phyloP scores from a whole-genome alignment of 2,329 filamentous ascomycete species.

The Pseudogymnoascus sp. region DNA sequence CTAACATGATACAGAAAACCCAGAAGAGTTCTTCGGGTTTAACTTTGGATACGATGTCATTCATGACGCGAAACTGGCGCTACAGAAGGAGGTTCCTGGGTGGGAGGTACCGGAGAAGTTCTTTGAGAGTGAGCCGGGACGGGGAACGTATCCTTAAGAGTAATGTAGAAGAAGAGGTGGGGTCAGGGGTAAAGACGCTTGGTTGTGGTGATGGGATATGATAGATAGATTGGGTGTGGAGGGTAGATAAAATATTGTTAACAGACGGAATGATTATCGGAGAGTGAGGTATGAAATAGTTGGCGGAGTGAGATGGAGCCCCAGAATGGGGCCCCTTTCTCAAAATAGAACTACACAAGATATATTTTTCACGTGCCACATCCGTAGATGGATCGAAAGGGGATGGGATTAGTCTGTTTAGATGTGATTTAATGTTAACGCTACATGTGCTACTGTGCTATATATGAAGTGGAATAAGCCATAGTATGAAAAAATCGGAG shows the following conservation, averaged over 20 bases:
- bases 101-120: constrained; percentile 17
- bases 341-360: not conserved
- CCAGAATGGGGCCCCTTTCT: not conserved
- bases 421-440: too few species aligned
- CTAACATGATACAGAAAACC: constrained; percentile 18
- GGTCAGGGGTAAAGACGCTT: not conserved
- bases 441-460: too few species aligned
- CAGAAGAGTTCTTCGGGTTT: constrained; percentile 21
- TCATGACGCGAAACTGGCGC: constrained; percentile 7
- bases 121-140: constrained; percentile 15
- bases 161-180: not conserved
- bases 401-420: not conserved
- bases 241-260: not conserved
- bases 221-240: not conserved
- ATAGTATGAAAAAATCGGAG: too few species aligned
- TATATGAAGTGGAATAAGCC: too few species aligned
- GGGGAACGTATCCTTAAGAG: constrained; percentile 14
- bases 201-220: not conserved
- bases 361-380: not conserved
- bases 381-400: not conserved
- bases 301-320: not conserved
- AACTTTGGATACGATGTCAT: constrained; percentile 26
- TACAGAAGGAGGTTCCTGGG: constrained; percentile 10
- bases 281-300: not conserved
- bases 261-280: not conserved